Base-by-base conservation (phyloP, 345 rosid species). In the Citrus inodora region DNA sequence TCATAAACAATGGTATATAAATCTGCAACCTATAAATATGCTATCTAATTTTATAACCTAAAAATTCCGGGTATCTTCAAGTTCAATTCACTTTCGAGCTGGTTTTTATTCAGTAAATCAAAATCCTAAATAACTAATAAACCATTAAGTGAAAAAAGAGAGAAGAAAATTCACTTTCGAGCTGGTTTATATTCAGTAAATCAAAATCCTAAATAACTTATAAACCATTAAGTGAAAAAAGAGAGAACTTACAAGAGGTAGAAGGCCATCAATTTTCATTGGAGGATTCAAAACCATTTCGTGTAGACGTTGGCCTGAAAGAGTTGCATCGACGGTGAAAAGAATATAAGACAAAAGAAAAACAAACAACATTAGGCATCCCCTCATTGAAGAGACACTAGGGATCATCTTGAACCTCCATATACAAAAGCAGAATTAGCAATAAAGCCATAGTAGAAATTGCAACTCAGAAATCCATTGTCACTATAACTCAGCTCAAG, bases 211-310 rank as follows among this genome's bases (percentile, higher is more conserved):
- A 74, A 27, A 76, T 9, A 62, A 76, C 22, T 67, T 5, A 25
- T 16, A 28, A 71, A 68, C n/a, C 5, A 42, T 58, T 60, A 70
- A 46, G 61, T 19, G 46, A 38, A 40, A 74, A n/a, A 73, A 67
- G 76, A 73, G 77, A 70, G 70, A 76, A 85, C 94, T 82, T 80
- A 93, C 96, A 68, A 83, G 78, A 84, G 88, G 90, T 81, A 89
- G 76, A 81, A 91, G 86, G 60, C 80, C 76, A 63, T 70, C 64
- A 79, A 92, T 61, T 79, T 90, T 89, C 76, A 74, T 74, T 21
- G 99, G 93, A 82, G 96, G 93, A 78, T 86, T 90, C 66, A 92
- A 74, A 81, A 82, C 72, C 95, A 92, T 93, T 83, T 89, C 97
- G 85, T 91, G 94, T 80, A 93, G 87, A 74, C 97, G 87, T 78